Evolutionary conservation across 2,329 filamentous ascomycete genomes (phyloP).

Genomic region (Zymoseptoria passerinii): DNA sequence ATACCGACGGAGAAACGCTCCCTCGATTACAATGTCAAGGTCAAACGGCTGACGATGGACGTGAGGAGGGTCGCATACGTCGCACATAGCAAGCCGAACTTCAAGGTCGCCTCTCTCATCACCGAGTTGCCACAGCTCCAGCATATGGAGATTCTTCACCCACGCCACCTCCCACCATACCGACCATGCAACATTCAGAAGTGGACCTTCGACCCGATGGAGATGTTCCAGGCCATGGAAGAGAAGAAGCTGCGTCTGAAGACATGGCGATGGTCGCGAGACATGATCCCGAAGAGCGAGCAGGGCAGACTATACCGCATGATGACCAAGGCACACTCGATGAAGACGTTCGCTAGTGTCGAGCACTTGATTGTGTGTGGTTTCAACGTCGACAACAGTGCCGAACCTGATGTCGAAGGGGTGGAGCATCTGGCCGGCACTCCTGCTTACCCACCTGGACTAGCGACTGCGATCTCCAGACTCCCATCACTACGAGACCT

Average conservation of each 20-base stretch:
- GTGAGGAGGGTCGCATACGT: constrained; percentile 50
- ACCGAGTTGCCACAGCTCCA: constrained; percentile 57
- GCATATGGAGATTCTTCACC: constrained; percentile 64
- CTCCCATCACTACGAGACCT: constrained; percentile 60
- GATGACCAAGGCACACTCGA: constrained; percentile 31
- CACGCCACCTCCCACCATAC: constrained; percentile 59
- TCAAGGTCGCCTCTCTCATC: constrained; percentile 53
- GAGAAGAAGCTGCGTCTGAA: constrained; percentile 39
- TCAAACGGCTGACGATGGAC: constrained; percentile 62
- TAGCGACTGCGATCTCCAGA: constrained; percentile 44
- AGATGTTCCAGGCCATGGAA: constrained; percentile 57
- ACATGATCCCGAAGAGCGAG: constrained; percentile 20
- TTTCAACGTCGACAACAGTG: constrained; percentile 24
- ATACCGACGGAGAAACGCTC: constrained; percentile 21
- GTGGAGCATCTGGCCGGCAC: constrained; percentile 19
- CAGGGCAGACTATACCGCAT: constrained; percentile 17
- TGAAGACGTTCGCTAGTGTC: constrained; percentile 45
- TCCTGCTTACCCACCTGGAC: constrained; percentile 28
- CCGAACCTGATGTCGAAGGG: constrained; percentile 11
- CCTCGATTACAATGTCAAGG: constrained; percentile 60
- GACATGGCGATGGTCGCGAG: constrained; percentile 47
- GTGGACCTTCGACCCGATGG: constrained; percentile 58
- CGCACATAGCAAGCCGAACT: constrained; percentile 45
- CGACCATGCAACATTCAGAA: constrained; percentile 45
- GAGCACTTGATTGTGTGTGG: constrained; percentile 50